Evolutionary conservation across 495 filamentous ascomycete species (phyloP).

Genomic region (Friedmanniomyces endolithicus): DNA sequence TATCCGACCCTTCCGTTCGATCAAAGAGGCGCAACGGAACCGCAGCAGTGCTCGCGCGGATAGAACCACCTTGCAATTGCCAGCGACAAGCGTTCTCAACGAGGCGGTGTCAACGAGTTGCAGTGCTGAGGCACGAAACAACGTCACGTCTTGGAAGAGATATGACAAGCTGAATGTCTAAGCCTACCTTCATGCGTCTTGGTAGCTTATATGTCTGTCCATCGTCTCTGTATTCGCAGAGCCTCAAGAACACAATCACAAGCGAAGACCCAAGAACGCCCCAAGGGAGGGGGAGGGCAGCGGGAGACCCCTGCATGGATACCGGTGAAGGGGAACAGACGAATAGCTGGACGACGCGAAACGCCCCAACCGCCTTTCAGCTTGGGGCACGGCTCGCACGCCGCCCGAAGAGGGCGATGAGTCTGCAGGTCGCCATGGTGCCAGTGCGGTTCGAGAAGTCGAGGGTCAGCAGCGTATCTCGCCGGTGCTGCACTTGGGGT

Average conservation of each 20-base stretch:
- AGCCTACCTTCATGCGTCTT: neutral
- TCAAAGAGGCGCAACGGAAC: neutral
- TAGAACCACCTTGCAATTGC: neutral
- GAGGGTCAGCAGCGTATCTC: neutral
- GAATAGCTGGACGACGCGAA: neutral
- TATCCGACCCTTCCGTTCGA: neutral
- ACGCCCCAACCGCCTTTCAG: neutral
- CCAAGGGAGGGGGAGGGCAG: neutral
- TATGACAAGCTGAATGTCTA: neutral
- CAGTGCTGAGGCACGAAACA: neutral
- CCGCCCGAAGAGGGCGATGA: neutral
- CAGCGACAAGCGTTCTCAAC: neutral
- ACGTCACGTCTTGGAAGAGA: neutral
- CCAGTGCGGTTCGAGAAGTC: neutral
- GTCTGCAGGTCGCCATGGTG: neutral
- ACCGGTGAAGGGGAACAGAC: constrained; percentile 1
- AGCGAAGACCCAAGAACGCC: neutral
- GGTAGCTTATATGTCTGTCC: neutral
- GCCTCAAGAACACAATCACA: neutral
- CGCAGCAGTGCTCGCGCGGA: neutral
- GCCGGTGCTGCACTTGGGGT: neutral
- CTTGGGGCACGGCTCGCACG: neutral
- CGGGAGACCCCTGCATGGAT: neutral
- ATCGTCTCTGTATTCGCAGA: neutral
- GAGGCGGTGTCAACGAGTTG: neutral